Evolutionary conservation across 1,284 basidiomycete species (phyloP).

Genomic region (Cerioporus squamosus): DNA sequence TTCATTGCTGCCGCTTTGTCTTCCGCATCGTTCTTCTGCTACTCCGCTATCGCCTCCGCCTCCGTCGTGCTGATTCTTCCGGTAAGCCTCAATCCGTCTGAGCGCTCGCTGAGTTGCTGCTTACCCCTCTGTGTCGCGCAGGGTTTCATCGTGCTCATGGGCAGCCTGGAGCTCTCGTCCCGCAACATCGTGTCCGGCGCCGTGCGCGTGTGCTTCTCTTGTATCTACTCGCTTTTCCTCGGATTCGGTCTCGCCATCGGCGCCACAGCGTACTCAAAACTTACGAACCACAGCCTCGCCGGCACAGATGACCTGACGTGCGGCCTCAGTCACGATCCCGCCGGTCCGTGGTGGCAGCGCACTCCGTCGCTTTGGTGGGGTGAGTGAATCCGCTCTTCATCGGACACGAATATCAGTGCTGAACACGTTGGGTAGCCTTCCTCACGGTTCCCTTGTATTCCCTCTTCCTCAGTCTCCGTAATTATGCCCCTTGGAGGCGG

Average conservation of each 20-base stretch:
- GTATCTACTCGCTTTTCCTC: conserved; percentile 81
- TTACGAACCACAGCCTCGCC: conserved; percentile 49
- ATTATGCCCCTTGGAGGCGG: conserved; percentile 73
- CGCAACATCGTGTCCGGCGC: conserved; percentile 85
- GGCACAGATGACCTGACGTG: conserved; percentile 68
- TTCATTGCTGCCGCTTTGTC: conserved; percentile 83
- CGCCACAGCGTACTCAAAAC: conserved; percentile 65
- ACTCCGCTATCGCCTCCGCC: conserved; percentile 82
- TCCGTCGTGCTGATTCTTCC: conserved; percentile 90
- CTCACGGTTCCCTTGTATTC: conserved; percentile 83
- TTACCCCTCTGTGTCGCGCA: conserved; percentile 24
- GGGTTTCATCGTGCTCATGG: conserved; percentile 83
- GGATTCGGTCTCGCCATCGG: conserved; percentile 85
- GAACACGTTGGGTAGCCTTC: conserved; percentile 55
- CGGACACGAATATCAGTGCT: background rate
- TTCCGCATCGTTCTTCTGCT: conserved; percentile 78
- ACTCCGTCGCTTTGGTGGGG: conserved; percentile 61
- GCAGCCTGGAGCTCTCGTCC: conserved; percentile 81
- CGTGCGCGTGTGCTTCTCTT: conserved; percentile 83
- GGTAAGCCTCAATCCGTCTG: conserved; percentile 41
- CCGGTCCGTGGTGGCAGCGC: conserved; percentile 62
- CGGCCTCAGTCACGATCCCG: conserved; percentile 51
- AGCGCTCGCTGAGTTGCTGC: background rate
- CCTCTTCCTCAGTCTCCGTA: conserved; percentile 74
- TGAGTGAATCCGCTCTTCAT: conserved; percentile 35